A percentile compares a stretch with the other conserved stretches of the same genome.
Evolutionary conservation across 73 alveolate genomes (phyloP).

Genomic region (Loxodes magnus): DNA sequence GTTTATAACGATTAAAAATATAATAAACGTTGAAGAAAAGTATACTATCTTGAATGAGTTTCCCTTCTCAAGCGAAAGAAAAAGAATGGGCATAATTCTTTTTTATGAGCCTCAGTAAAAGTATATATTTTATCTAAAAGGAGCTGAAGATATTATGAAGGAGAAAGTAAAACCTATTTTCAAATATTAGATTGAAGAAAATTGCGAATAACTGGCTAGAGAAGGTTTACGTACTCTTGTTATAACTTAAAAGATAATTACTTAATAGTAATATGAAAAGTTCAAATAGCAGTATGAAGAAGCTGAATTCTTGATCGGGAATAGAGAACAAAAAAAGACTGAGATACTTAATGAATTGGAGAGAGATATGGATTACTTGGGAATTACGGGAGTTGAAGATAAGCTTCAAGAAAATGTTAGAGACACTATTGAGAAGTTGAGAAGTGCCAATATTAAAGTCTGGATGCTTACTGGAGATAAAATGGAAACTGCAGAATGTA

Average conservation of each 20-base stretch:
- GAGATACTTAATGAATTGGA: constrained; percentile 60
- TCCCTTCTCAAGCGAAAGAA: constrained; percentile 78
- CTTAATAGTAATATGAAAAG: constrained; percentile 44
- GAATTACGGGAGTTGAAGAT: constrained; percentile 93
- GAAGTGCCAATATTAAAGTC: constrained; percentile 82
- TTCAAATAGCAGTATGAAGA: constrained; percentile 55
- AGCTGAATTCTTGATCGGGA: constrained; percentile 58
- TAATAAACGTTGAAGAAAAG: constrained; percentile 29
- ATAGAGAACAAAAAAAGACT: constrained; percentile 52
- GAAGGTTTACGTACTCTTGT: constrained; percentile 89
- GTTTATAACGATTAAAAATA: constrained; percentile 17
- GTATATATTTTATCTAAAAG: constrained; percentile 72
- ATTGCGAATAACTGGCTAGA: constrained; percentile 83
- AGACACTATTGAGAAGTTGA: constrained; percentile 53
- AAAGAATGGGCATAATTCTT: constrained; percentile 88
- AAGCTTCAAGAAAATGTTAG: constrained; percentile 75
- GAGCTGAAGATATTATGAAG: constrained; percentile 95
- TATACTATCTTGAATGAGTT: constrained; percentile 68
- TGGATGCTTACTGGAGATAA: constrained; percentile 95
- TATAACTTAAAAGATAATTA: constrained; percentile 56
- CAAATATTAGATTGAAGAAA: constrained; percentile 58
- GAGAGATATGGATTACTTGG: constrained; percentile 73
- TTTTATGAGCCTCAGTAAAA: constrained; percentile 45
- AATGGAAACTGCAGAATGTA: constrained; percentile 87
- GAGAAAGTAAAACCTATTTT: constrained; percentile 49